A percentile compares a stretch with the other conserved stretches of the same genome.
phyloP scores from a whole-genome alignment of 208 protist species.

The Crithidia sp. region DNA sequence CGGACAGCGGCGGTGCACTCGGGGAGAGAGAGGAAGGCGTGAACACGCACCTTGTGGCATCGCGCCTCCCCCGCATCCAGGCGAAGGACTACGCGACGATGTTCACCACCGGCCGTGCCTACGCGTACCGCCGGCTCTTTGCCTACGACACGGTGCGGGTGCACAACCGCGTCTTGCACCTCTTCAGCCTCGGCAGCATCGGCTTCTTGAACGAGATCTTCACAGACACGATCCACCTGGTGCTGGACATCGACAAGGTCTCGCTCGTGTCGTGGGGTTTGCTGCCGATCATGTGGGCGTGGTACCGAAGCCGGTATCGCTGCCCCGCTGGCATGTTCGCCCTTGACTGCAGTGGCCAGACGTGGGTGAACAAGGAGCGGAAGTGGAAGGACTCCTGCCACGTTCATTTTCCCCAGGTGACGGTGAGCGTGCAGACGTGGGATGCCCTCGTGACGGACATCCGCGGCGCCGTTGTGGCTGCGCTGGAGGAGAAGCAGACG shows the following conservation, averaged over 20 bases:
- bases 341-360: conserved; percentile 53
- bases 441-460: conserved; percentile 32
- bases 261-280: conserved; percentile 39
- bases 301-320: conserved; percentile 38
- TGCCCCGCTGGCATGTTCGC: conserved; percentile 42
- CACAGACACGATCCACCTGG: conserved; percentile 50
- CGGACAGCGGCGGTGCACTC: not conserved
- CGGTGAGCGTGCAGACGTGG: conserved; percentile 35
- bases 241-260: conserved; percentile 64
- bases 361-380: conserved; percentile 34
- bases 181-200: conserved; percentile 34
- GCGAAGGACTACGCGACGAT: conserved; percentile 61
- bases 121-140: conserved; percentile 61
- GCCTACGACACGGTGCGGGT: conserved; percentile 37
- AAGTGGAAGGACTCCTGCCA: conserved; percentile 69
- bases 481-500: conserved; percentile 18
- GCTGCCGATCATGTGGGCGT: conserved; percentile 46
- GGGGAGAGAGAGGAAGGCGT: not conserved
- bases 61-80: conserved; percentile 58
- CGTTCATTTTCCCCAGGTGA: conserved; percentile 69
- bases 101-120: conserved; percentile 63
- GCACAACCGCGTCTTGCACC: conserved; percentile 59
- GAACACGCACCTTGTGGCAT: conserved; percentile 44
- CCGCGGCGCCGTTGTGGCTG: conserved; percentile 27
- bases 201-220: conserved; percentile 73